Evolutionary conservation across 176 grass and related monocot species (phyloP).

Genomic region (Lolium multiflorum): DNA sequence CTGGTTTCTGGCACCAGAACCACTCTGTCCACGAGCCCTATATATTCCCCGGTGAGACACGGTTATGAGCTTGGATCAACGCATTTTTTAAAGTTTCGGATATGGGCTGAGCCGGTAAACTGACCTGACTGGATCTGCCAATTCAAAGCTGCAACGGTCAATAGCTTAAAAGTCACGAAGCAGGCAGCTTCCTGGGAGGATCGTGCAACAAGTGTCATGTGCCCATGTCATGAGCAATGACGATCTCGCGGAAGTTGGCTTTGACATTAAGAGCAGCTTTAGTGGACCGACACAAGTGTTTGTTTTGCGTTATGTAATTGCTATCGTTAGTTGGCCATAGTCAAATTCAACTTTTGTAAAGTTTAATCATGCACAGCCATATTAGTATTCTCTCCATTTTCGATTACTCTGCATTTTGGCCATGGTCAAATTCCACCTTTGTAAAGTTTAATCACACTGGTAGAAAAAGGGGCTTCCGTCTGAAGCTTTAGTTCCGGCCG

Average conservation of each 20-base stretch:
- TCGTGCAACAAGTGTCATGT: neutral
- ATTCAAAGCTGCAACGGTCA: neutral
- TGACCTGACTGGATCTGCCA: too few species aligned
- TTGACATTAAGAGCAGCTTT: neutral
- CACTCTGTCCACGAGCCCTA: neutral
- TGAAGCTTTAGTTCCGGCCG: too few species aligned
- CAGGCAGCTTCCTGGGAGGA: conserved; percentile 19
- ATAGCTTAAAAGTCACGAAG: neutral
- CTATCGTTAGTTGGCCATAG: too few species aligned
- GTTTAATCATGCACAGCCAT: too few species aligned
- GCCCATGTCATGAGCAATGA: neutral
- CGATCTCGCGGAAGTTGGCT: neutral
- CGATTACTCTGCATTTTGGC: too few species aligned
- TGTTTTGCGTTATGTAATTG: neutral
- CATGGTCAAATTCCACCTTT: too few species aligned
- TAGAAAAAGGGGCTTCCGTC: too few species aligned
- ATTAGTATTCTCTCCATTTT: too few species aligned
- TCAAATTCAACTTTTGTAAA: too few species aligned
- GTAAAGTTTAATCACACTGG: too few species aligned
- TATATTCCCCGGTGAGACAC: neutral
- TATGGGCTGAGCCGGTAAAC: neutral
- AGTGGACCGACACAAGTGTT: neutral
- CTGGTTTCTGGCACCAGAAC: neutral
- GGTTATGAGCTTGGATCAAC: neutral
- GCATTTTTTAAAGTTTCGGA: neutral